Evolutionary conservation across 1,139 yeast species (phyloP).

Genomic region (Suhomyces chickasaworum): DNA sequence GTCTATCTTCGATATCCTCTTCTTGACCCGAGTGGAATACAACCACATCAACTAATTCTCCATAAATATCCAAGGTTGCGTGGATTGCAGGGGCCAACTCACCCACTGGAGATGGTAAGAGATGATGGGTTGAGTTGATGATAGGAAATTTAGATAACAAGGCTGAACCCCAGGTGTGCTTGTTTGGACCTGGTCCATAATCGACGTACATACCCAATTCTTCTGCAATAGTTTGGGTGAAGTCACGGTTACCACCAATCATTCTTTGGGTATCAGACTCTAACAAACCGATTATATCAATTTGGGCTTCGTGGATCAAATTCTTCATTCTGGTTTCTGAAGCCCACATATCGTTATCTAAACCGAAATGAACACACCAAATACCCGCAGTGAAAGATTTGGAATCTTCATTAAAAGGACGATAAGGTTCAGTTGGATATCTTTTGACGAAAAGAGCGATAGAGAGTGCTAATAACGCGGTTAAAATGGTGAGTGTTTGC

Average conservation of each 20-base stretch:
- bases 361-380: constrained; percentile 97
- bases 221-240: constrained; percentile 89
- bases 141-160: constrained; percentile 93
- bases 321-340: constrained; percentile 88
- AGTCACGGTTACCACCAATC: constrained; percentile 92
- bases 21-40: constrained; percentile 99
- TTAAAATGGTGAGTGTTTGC: constrained; percentile 28
- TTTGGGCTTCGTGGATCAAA: constrained; percentile 77
- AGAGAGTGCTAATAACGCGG: constrained; percentile 36
- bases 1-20: constrained; percentile 92
- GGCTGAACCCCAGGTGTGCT: constrained; percentile 98
- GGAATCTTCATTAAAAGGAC: constrained; percentile 78
- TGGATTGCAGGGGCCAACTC: constrained; percentile 98
- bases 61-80: constrained; percentile 91
- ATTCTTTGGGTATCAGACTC: constrained; percentile 94
- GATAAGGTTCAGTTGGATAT: constrained; percentile 55
- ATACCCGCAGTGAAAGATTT: constrained; percentile 88
- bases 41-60: constrained; percentile 82
- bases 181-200: constrained; percentile 96
- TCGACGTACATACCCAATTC: constrained; percentile 94
- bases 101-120: constrained; percentile 93
- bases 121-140: constrained; percentile 81
- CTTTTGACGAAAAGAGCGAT: constrained; percentile 55
- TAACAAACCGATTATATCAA: constrained; percentile 86
- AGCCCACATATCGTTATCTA: constrained; percentile 98